Evolutionary conservation across 164 flowering plant species (phyloP), one percentile per base, ranked within the genome.

Genomic region (Amborella trichopoda): DNA sequence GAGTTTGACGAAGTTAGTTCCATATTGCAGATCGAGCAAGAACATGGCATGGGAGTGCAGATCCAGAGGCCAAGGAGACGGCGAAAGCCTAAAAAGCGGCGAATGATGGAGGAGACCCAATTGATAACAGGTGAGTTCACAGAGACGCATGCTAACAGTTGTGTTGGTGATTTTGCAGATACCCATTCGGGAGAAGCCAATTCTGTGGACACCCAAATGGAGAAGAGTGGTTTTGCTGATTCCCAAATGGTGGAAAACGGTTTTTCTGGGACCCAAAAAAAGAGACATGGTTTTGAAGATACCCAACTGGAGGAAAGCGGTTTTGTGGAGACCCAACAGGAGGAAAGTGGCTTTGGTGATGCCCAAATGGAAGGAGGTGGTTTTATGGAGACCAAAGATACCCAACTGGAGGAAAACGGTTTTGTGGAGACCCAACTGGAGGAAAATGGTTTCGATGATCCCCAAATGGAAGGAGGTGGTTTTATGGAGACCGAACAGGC

Each of bases 81-180:
- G 30, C 59, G 69, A 42, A 65, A 59, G 54, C 68, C 73, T 10
- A 64, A 55, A 61, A 68, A 73, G 43, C 65, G 75, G 51, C 74
- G 67, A 14, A 28, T 28, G 22, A 16, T 1, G 18, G 44, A 19
- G 46, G 17, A n/a, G n/a, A n/a, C n/a, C n/a, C n/a, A n/a, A n/a
- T n/a, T n/a, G n/a, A n/a, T n/a, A n/a, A n/a, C n/a, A n/a, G n/a
- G n/a, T n/a, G n/a, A n/a, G n/a, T n/a, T n/a, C n/a, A n/a, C n/a
- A n/a, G n/a, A n/a, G n/a, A n/a, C n/a, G n/a, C n/a, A n/a, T n/a
- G n/a, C n/a, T n/a, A n/a, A n/a, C n/a, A n/a, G 0, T 11, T 19
- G 23, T 10, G 51, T 12, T 10, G 46, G 37, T 40, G 40, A 39
- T 41, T 40, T 36, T 12, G 22, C 5, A 3, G 46, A 40, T 26